These are phyloP conservation scores for Hymenoscyphus albidus DNA, from an alignment of 2,329 filamentous ascomycete genomes.

Conservation along the genomic window DNA sequence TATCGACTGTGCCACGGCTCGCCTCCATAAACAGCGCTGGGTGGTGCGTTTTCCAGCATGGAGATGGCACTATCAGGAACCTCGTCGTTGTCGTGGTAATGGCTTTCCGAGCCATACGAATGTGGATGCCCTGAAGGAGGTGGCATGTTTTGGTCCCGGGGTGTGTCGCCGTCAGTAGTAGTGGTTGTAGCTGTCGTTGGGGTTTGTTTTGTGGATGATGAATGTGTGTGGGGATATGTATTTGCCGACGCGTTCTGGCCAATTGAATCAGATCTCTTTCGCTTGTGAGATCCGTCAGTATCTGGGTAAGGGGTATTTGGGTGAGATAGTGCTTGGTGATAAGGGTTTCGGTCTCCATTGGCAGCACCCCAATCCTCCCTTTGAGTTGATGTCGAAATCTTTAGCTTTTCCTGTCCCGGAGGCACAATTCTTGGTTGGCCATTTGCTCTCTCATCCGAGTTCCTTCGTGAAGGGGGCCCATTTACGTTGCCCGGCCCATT, in stretches of 20 bases:
- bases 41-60: neutral
- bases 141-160: slow-evolving; percentile 45
- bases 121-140: slow-evolving; percentile 40
- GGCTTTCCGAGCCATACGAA: slow-evolving; percentile 25
- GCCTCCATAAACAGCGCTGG: neutral
- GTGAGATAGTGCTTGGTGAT: slow-evolving; percentile 25
- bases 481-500: slow-evolving; percentile 23
- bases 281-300: slow-evolving; percentile 50
- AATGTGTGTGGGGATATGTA: slow-evolving; percentile 34
- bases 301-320: slow-evolving; percentile 29
- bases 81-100: slow-evolving; percentile 19
- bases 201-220: slow-evolving; percentile 35
- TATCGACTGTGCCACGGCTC: slow-evolving; percentile 30
- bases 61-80: neutral
- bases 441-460: slow-evolving; percentile 32
- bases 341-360: slow-evolving; percentile 27
- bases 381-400: slow-evolving; percentile 30
- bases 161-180: slow-evolving; percentile 34
- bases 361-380: slow-evolving; percentile 32
- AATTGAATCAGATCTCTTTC: slow-evolving; percentile 65
- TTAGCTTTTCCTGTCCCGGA: slow-evolving; percentile 34
- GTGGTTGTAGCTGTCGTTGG: slow-evolving; percentile 28
- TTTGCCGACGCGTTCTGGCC: slow-evolving; percentile 41
- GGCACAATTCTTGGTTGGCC: slow-evolving; percentile 32
- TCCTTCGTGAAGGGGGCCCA: slow-evolving; percentile 22